Conservation (phyloP, 768 basidiomycete species). For the Rhodotorula paludigena region DNA sequence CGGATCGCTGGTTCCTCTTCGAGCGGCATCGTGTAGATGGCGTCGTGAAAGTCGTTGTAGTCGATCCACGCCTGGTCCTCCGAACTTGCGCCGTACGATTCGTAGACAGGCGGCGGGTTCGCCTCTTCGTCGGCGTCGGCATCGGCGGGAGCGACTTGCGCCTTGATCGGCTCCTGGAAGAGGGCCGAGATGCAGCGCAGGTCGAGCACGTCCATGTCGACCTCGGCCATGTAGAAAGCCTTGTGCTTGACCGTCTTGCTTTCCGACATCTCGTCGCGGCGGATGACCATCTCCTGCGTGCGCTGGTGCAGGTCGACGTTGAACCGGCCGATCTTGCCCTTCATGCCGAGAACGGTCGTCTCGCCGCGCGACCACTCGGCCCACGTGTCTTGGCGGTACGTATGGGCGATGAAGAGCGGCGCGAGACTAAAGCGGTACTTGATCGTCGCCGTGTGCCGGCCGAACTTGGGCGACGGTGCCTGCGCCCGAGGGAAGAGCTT, state of each 20-base stretch:
- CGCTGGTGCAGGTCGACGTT: slow-evolving; percentile 89
- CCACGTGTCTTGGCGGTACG: slow-evolving; percentile 72
- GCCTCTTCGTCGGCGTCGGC: slow-evolving; percentile 32
- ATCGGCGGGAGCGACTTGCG: slow-evolving; percentile 52
- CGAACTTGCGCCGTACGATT: slow-evolving; percentile 11
- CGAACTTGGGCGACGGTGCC: slow-evolving; percentile 75
- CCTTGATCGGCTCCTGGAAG: slow-evolving; percentile 68
- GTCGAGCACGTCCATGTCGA: slow-evolving; percentile 69
- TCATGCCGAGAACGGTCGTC: slow-evolving; percentile 75
- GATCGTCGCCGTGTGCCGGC: slow-evolving; percentile 78
- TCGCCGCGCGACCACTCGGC: slow-evolving; percentile 77
- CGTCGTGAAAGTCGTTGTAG: slow-evolving; percentile 73
- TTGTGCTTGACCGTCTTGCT: slow-evolving; percentile 64
- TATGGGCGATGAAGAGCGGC: slow-evolving; percentile 77
- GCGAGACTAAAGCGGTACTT: slow-evolving; percentile 78
- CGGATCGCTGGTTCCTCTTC: slow-evolving; percentile 59
- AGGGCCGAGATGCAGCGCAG: slow-evolving; percentile 71
- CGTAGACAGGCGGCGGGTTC: not conserved
- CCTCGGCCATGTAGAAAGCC: slow-evolving; percentile 80
- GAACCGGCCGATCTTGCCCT: slow-evolving; percentile 72
- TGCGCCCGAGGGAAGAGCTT: slow-evolving; percentile 64
- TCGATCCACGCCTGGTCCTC: slow-evolving; percentile 61
- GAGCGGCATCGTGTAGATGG: slow-evolving; percentile 57
- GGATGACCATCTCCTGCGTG: slow-evolving; percentile 67
- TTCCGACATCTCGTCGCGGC: slow-evolving; percentile 58